Evolutionary conservation across 1,284 basidiomycete genomes (phyloP).

Genomic region (Puccinia triticina): DNA sequence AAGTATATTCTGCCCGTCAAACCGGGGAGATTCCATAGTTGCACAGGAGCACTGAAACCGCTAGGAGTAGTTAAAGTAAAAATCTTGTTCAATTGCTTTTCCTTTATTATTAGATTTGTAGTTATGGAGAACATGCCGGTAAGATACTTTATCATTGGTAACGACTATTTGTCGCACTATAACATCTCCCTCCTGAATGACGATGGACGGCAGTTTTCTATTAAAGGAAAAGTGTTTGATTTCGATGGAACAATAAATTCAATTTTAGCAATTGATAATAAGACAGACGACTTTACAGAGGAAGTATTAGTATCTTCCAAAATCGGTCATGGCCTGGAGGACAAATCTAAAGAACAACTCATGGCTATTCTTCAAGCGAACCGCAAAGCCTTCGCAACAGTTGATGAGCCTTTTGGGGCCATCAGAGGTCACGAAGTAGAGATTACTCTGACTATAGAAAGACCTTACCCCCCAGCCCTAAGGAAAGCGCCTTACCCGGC

Average conservation of each 20-base stretch:
- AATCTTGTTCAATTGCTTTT: not conserved
- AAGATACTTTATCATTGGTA: not conserved
- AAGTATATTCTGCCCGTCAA: not conserved
- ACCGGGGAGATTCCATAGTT: not conserved
- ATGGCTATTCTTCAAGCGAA: too few relatives aligned
- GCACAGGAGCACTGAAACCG: not conserved
- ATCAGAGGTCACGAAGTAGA: constrained; percentile 2
- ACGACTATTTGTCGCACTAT: not conserved
- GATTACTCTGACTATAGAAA: not conserved
- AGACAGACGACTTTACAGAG: not conserved
- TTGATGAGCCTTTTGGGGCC: constrained; percentile 3
- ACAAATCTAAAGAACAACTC: not conserved
- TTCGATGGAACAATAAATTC: not conserved
- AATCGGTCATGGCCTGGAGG: not conserved
- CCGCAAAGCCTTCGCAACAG: not conserved
- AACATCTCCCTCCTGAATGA: not conserved
- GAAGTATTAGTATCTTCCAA: not conserved
- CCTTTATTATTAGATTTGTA: not conserved
- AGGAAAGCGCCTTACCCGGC: constrained; percentile 26
- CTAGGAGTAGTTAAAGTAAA: not conserved
- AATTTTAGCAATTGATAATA: too few relatives aligned
- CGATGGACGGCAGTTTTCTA: not conserved
- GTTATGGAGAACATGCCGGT: not conserved
- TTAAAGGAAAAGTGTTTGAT: not conserved
- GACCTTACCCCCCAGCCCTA: constrained; percentile 8